phyloP scores from a whole-genome alignment of 768 basidiomycete species.

The Lentinus brumalis region DNA sequence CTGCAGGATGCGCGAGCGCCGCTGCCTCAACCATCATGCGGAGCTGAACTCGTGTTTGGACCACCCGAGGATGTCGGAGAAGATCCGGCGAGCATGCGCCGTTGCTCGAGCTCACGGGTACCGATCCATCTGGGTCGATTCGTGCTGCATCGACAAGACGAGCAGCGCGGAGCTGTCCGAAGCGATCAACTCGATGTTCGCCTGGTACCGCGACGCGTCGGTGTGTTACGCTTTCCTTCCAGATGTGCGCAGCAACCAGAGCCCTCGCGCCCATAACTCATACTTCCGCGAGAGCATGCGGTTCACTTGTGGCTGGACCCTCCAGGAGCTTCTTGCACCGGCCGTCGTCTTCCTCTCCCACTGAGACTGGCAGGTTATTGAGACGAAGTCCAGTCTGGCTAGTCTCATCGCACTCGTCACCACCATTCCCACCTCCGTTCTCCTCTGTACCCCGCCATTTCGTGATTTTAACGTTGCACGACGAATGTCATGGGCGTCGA shows the following conservation, averaged over 20 bases:
- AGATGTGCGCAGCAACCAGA: not conserved
- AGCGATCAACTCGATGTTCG: slow-evolving; percentile 1
- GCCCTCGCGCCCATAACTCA: not conserved
- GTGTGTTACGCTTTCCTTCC: not conserved
- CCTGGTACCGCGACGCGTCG: not conserved
- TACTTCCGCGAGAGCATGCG: not conserved
- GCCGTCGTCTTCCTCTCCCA: not conserved
- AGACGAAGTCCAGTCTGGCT: not conserved
- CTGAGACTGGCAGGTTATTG: not conserved
- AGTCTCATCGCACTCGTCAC: not conserved
- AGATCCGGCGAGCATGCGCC: not conserved
- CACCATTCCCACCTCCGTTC: not conserved
- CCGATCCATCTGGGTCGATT: not conserved
- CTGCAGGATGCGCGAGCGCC: too few relatives aligned
- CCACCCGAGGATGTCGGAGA: too few relatives aligned
- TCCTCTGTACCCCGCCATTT: not conserved
- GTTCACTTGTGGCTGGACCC: slow-evolving; percentile 2
- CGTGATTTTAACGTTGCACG: not conserved
- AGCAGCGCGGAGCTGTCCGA: not conserved
- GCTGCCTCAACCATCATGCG: too few relatives aligned
- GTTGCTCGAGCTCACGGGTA: not conserved
- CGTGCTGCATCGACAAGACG: not conserved
- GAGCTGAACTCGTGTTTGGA: too few relatives aligned
- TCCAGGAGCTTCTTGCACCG: slow-evolving; percentile 8
- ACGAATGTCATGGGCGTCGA: slow-evolving; percentile 6